Evolutionary conservation across 2,329 filamentous ascomycete species (phyloP).

Genomic region (Metarhizium rileyi): DNA sequence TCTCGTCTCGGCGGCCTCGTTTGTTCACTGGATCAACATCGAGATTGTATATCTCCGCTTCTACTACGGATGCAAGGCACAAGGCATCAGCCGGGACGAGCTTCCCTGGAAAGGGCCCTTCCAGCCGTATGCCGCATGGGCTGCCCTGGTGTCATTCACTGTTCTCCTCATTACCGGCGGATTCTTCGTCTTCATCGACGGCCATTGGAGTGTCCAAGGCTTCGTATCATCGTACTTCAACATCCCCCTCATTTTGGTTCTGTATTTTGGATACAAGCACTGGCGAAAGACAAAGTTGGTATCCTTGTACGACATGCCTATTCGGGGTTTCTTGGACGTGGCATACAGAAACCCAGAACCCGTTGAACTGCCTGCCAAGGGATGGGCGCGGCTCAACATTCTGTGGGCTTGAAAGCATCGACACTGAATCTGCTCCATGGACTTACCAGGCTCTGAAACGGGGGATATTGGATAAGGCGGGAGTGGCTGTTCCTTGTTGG

Average conservation of each 20-base stretch:
- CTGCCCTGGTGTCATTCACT: conserved; percentile 42
- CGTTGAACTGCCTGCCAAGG: conserved; percentile 3
- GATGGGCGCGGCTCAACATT: conserved; percentile 12
- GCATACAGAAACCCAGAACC: conserved; percentile 8
- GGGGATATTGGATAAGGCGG: no score
- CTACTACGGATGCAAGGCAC: conserved; percentile 37
- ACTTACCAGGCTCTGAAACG: no score
- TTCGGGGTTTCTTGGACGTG: conserved; percentile 11
- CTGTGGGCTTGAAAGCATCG: no score
- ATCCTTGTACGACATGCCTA: conserved; percentile 11
- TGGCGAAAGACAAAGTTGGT: conserved; percentile 14
- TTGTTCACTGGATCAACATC: conserved; percentile 43
- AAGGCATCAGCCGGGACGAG: conserved; percentile 33
- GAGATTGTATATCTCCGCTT: conserved; percentile 43
- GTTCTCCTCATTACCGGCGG: conserved; percentile 57
- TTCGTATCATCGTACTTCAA: conserved; percentile 54
- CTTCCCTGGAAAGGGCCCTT: conserved; percentile 36
- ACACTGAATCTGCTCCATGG: no score
- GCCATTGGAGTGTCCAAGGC: conserved; percentile 45
- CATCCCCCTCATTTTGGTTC: conserved; percentile 42
- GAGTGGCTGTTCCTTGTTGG: no score
- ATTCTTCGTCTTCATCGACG: conserved; percentile 58
- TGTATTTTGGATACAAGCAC: conserved; percentile 49
- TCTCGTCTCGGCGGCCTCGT: conserved; percentile 45
- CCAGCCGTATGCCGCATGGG: conserved; percentile 51